These are phyloP conservation scores for Penicillium sp. DNA, from an alignment of 2,329 filamentous ascomycete genomes.

Conservation along the genomic window DNA sequence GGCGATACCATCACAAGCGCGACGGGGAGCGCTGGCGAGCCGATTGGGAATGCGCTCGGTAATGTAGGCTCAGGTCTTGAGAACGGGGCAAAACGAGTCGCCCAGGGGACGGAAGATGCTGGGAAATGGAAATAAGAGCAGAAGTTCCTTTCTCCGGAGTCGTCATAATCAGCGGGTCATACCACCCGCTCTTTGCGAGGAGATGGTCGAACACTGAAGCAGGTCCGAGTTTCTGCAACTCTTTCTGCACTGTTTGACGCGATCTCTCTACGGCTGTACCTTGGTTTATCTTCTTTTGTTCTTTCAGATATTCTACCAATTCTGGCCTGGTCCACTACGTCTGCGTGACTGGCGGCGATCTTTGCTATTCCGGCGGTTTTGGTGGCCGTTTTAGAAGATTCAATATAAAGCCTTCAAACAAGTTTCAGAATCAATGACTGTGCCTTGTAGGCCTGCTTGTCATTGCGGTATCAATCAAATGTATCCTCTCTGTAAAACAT, in stretches of 20 bases:
- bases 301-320: background rate
- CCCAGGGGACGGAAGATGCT: conserved; percentile 57
- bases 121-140: conserved; percentile 51
- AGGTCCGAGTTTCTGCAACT: background rate
- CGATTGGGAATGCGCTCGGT: conserved; percentile 55
- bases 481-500: background rate
- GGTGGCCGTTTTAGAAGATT: no score
- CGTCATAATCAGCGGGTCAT: background rate
- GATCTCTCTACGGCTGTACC: background rate
- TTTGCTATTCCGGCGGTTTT: no score
- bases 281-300: background rate
- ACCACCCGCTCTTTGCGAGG: background rate
- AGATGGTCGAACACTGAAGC: background rate
- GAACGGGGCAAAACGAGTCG: conserved; percentile 49
- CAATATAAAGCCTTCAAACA: background rate
- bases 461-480: background rate
- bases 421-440: background rate
- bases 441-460: background rate
- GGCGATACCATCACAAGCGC: conserved; percentile 55
- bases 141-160: background rate
- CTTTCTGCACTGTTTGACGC: background rate
- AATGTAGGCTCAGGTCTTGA: conserved; percentile 55
- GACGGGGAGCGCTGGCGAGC: conserved; percentile 54
- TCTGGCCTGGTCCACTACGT: background rate
- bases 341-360: no score